Evolutionary conservation across 768 basidiomycete species (phyloP), one percentile per base, ranked within the genome.

Genomic region (Suillus americanus): DNA sequence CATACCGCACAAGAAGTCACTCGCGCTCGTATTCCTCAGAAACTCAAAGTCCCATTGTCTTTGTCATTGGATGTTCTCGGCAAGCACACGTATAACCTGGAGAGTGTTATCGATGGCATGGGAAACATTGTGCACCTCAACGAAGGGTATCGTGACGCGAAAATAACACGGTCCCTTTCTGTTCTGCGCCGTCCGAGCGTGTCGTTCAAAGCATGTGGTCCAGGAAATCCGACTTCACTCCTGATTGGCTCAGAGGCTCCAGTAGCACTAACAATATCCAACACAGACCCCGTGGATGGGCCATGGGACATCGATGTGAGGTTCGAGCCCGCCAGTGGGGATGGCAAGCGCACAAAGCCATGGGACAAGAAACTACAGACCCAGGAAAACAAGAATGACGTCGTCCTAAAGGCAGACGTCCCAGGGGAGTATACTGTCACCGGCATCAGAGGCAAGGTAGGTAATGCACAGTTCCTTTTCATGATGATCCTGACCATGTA

Each of bases 341-440:
- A 69, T 41, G 72, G 68, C 48, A 88, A 82, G 72, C 73, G 79
- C 51, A 73, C 79, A 60, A 85, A 86, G 66, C 80, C 84, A 1
- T 92, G 89, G 89, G 85, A 83, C 61, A 87, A 89, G 71, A 83
- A 80, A 4, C 68, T 92, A 38, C 82, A 83, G 59, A 83, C 87
- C 8, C 76, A 84, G 43, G 78, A 75, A 20, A 75, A 75, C 25
- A 74, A 76, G 59, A 77, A 78, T 50, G 81, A 85, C 6, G 66
- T 89, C 23, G 75, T 75, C 23, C 66, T 91, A 20, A 79, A 73
- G 45, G 89, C 85, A 18, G 81, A 72, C 61, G 79, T 85, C 5
- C 89, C 94, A 12, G 95, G 95, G 30, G 87, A 90, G 38, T 98
- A 95, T 75, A 84, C 82, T 2, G 84, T 98, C 38, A 67, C 84